Conservation (phyloP, 768 basidiomycete genomes). For the Lactarius quietus region DNA sequence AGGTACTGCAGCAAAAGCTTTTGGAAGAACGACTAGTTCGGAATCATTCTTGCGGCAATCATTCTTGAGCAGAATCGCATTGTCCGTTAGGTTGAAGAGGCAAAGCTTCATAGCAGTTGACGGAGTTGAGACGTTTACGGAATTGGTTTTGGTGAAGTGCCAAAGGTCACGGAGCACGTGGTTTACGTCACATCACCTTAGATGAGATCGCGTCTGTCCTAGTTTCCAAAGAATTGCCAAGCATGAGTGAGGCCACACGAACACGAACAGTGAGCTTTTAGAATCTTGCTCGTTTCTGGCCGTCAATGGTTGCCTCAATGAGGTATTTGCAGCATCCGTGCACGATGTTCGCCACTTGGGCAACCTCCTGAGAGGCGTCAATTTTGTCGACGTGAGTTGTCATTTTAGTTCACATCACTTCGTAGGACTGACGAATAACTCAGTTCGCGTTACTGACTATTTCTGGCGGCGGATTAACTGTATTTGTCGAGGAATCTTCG, state of each 20-base stretch:
- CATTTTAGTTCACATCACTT: background rate
- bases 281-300: background rate
- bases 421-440: constrained; percentile 4
- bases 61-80: constrained; percentile 28
- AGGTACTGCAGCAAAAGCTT: constrained; percentile 19
- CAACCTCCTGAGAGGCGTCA: constrained; percentile 75
- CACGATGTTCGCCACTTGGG: constrained; percentile 82
- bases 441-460: constrained; percentile 75
- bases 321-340: constrained; percentile 68
- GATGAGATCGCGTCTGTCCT: background rate
- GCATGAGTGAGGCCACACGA: background rate
- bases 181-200: background rate
- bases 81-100: constrained; percentile 39
- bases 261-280: constrained; percentile 15
- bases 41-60: background rate
- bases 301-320: background rate
- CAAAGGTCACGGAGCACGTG: background rate
- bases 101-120: constrained; percentile 29
- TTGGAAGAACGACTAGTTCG: background rate
- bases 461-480: constrained; percentile 62
- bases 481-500: constrained; percentile 83
- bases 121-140: too few relatives aligned
- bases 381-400: constrained; percentile 66
- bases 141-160: too few relatives aligned
- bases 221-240: constrained; percentile 5